Conservation (phyloP, 78 protist species). For the Andalucia godoyi region DNA sequence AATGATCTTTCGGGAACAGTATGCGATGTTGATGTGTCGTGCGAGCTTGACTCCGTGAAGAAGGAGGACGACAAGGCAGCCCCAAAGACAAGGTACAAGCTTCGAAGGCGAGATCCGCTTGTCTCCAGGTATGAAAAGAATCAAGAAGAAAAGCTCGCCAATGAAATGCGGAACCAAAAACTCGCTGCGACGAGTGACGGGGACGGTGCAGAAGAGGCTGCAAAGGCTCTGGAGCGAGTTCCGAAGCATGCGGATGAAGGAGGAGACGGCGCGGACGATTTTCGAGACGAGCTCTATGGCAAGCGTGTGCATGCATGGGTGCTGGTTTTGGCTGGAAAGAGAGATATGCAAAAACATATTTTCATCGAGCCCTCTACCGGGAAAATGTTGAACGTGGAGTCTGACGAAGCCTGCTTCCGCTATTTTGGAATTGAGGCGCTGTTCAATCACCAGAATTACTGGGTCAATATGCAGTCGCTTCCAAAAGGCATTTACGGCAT, state of each 20-base stretch:
- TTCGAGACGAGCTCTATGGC: slow-evolving; percentile 21
- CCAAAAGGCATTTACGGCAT: neutral
- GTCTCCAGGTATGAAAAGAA: neutral
- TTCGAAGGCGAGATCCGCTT: neutral
- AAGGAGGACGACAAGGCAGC: too few species aligned
- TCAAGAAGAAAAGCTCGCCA: neutral
- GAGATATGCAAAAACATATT: neutral
- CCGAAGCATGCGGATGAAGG: neutral
- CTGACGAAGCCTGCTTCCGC: too few species aligned
- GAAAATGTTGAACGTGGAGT: too few species aligned
- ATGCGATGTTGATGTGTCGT: too few species aligned
- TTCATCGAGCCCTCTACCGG: slow-evolving; percentile 58
- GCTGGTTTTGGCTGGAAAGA: slow-evolving; percentile 14
- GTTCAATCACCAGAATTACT: slow-evolving; percentile 28
- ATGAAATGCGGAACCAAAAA: neutral
- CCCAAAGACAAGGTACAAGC: too few species aligned
- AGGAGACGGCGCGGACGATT: neutral
- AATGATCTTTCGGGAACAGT: neutral
- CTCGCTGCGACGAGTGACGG: neutral
- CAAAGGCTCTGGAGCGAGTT: neutral
- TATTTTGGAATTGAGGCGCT: slow-evolving; percentile 42
- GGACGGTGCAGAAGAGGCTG: neutral
- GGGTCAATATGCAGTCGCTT: slow-evolving; percentile 34
- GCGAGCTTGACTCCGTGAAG: too few species aligned
- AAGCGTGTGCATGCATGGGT: slow-evolving; percentile 52